phyloP scores from a whole-genome alignment of 2,329 filamentous ascomycete genomes.

The Epicoccum nigrum region DNA sequence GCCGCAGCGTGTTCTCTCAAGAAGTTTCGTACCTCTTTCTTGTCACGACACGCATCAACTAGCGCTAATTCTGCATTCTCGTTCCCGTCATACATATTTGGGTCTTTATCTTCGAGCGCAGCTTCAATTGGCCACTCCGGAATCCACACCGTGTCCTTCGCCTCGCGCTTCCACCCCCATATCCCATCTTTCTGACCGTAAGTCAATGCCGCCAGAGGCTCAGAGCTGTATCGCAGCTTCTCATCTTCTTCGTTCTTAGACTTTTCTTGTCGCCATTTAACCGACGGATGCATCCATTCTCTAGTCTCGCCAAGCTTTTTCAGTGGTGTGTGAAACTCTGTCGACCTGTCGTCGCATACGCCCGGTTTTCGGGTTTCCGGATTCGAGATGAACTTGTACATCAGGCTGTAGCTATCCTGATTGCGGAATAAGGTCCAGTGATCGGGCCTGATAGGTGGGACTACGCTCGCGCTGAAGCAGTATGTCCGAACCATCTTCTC shows the following conservation, averaged over 20 bases:
- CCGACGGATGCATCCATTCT: not conserved
- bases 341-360: not conserved
- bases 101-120: not conserved
- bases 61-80: not conserved
- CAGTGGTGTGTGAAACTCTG: not conserved
- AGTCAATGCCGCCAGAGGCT: not conserved
- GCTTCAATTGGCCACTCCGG: not conserved
- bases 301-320: not conserved
- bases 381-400: not conserved
- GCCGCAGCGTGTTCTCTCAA: not conserved
- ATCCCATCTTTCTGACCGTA: not conserved
- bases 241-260: not conserved
- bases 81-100: not conserved
- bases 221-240: not conserved
- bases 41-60: not conserved
- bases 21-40: not conserved
- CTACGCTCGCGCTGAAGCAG: not conserved
- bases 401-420: not conserved
- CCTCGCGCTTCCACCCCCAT: not conserved
- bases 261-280: not conserved
- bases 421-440: not conserved
- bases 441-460: not conserved
- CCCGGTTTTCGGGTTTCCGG: not conserved
- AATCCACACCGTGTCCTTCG: not conserved
- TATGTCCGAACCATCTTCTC: not conserved